Percentiles rank a stretch among this genome's conserved stretches.
phyloP scores from a whole-genome alignment of 2,329 filamentous ascomycete genomes.

The Fusarium goolgardi region DNA sequence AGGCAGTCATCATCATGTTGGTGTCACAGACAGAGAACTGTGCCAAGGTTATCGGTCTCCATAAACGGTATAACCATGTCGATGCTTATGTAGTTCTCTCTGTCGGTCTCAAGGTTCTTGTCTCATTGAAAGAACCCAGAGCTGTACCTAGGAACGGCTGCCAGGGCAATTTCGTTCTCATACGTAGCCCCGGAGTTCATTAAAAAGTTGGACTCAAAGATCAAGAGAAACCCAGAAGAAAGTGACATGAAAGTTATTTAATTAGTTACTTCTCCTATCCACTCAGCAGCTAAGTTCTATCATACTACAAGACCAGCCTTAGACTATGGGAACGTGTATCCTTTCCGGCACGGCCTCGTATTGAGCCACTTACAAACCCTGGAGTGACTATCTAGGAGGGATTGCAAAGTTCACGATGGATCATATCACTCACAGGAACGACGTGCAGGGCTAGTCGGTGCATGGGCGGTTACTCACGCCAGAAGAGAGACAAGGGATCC shows the following conservation, averaged over 20 bases:
- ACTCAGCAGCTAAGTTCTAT: background rate
- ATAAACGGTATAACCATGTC: background rate
- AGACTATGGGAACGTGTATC: background rate
- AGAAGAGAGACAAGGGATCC: background rate
- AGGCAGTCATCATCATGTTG: background rate
- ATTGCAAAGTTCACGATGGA: background rate
- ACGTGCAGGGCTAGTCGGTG: background rate
- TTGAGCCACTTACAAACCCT: no score
- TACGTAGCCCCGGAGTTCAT: background rate
- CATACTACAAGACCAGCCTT: background rate
- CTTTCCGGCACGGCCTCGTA: background rate
- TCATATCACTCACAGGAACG: background rate
- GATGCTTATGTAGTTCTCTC: background rate
- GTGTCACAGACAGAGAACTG: background rate
- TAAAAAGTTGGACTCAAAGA: no score
- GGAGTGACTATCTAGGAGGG: background rate
- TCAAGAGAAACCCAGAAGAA: background rate
- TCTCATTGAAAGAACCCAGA: background rate
- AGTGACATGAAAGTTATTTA: background rate
- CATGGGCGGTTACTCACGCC: background rate
- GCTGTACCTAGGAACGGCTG: background rate
- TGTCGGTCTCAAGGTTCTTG: background rate
- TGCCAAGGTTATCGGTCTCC: background rate
- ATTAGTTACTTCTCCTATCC: background rate
- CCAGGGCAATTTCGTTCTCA: no score